phyloP scores from a whole-genome alignment of 1,284 basidiomycete species.

The Ustilago shanxiensis region DNA sequence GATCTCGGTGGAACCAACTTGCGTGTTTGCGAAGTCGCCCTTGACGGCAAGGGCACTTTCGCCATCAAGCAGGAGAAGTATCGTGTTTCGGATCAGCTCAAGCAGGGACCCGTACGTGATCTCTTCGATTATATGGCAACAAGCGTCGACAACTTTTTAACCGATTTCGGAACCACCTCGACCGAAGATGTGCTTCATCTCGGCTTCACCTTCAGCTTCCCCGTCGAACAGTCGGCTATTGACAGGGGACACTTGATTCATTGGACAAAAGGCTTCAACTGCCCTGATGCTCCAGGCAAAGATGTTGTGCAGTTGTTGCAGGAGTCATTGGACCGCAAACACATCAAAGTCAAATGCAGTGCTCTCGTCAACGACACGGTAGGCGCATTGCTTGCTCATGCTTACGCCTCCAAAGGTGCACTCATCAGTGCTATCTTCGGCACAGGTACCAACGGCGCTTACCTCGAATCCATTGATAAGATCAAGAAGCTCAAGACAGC shows the following conservation, averaged over 20 bases:
- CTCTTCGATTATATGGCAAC: conserved; percentile 86
- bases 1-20: conserved; percentile 67
- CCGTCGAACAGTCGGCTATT: conserved; percentile 94
- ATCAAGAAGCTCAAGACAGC: conserved; percentile 77
- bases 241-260: conserved; percentile 81
- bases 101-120: conserved; percentile 56
- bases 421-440: conserved; percentile 89
- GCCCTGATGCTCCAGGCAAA: conserved; percentile 80
- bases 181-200: conserved; percentile 67
- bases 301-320: conserved; percentile 93
- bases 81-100: conserved; percentile 65
- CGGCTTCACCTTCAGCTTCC: conserved; percentile 83
- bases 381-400: conserved; percentile 89
- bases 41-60: conserved; percentile 90
- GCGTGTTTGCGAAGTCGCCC: conserved; percentile 90
- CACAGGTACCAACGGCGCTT: conserved; percentile 97
- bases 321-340: conserved; percentile 91
- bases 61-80: conserved; percentile 75
- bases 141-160: conserved; percentile 93
- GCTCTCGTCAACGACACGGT: conserved; percentile 96
- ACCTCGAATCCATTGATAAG: conserved; percentile 86
- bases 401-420: conserved; percentile 90
- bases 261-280: conserved; percentile 70
- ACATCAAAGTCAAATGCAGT: conserved; percentile 91
- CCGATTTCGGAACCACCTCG: conserved; percentile 74